Conservation (phyloP, 148 eudicot species). For the Camellia sinensis region DNA sequence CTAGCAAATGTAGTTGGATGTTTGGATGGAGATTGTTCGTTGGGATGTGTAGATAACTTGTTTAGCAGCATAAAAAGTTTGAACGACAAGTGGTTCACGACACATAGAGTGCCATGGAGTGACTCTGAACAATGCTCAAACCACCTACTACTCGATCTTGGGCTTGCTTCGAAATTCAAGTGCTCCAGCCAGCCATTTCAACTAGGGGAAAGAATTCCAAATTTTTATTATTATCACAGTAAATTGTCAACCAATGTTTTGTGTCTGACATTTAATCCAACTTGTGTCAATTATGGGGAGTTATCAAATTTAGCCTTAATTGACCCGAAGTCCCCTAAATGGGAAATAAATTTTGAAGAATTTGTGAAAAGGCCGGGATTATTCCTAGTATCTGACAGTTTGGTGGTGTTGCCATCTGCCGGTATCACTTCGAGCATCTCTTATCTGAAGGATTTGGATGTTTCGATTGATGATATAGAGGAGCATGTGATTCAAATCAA, state of each 20-base stretch:
- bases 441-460: not conserved
- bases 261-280: no score
- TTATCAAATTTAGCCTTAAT: not conserved
- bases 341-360: not conserved
- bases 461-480: conserved; percentile 10
- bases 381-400: conserved; percentile 8
- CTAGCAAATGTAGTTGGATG: conserved; percentile 5
- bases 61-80: not conserved
- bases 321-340: not conserved
- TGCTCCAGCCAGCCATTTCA: not conserved
- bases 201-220: not conserved
- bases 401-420: not conserved
- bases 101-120: no score
- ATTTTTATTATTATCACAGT: no score
- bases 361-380: conserved; percentile 11
- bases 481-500: conserved; percentile 8
- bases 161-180: not conserved
- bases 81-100: conserved; percentile 7
- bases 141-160: not conserved
- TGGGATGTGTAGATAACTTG: conserved; percentile 14
- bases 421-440: conserved; percentile 4
- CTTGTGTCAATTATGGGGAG: no score
- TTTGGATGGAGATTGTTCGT: not conserved
- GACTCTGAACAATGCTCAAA: not conserved
- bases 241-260: no score